These are phyloP conservation scores for Talaromyces sp. DNA, from an alignment of 2,329 filamentous ascomycete genomes.

Conservation along the genomic window DNA sequence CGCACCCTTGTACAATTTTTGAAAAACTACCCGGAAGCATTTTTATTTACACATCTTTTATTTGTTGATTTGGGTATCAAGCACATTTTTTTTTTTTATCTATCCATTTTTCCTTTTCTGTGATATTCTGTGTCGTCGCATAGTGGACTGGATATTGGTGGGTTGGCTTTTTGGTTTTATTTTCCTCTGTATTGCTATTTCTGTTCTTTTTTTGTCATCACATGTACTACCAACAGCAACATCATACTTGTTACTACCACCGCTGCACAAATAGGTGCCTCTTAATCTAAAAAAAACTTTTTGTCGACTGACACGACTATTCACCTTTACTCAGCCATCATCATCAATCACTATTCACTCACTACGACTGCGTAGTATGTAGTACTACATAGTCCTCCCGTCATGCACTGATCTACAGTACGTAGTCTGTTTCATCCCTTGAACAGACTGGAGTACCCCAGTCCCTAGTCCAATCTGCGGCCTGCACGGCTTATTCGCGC, in stretches of 20 bases:
- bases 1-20: constrained; percentile 12
- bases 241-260: constrained; percentile 5
- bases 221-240: constrained; percentile 9
- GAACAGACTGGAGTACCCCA: not conserved
- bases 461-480: not conserved
- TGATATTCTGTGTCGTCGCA: constrained; percentile 10
- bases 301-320: not conserved
- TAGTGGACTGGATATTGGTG: constrained; percentile 12
- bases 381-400: not conserved
- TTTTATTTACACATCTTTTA: not conserved
- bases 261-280: constrained; percentile 4
- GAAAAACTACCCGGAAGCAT: constrained; percentile 1
- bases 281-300: constrained; percentile 3
- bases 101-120: not conserved
- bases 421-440: not conserved
- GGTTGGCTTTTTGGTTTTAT: constrained; percentile 10
- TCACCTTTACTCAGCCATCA: not conserved
- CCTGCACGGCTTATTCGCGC: not conserved
- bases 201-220: not conserved
- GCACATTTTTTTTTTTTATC: not conserved
- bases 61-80: not conserved
- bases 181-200: constrained; percentile 2
- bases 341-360: not conserved
- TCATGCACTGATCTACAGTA: not conserved
- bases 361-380: not conserved